phyloP scores from a whole-genome alignment of 1,284 basidiomycete species.

The Phellopilus nigrolimitatus region DNA sequence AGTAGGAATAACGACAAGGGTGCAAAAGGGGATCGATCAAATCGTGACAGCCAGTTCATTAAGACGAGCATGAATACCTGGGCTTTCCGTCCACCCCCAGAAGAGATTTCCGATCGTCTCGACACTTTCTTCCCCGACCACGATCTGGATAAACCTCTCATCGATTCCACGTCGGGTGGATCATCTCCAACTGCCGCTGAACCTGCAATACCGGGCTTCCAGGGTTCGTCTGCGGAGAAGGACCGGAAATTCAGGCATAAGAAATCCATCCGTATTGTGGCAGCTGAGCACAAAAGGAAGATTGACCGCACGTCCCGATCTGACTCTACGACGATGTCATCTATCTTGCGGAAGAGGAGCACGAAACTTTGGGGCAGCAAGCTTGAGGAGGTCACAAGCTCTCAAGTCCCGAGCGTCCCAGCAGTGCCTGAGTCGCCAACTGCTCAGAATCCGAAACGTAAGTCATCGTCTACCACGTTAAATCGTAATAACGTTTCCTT shows the following conservation, averaged over 20 bases:
- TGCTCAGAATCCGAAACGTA: constrained; percentile 51
- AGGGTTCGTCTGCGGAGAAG: constrained; percentile 29
- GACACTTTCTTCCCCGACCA: constrained; percentile 96
- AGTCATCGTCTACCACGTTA: constrained; percentile 28
- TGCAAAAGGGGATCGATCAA: constrained; percentile 36
- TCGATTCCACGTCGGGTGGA: constrained; percentile 76
- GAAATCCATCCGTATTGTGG: constrained; percentile 92
- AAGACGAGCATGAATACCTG: constrained; percentile 59
- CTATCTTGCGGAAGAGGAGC: constrained; percentile 71
- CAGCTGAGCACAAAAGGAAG: constrained; percentile 72
- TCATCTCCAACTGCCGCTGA: constrained; percentile 63
- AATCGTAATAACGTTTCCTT: constrained; percentile 4
- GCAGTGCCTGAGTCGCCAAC: constrained; percentile 52
- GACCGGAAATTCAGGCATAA: constrained; percentile 52
- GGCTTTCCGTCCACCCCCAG: constrained; percentile 88
- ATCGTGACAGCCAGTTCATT: constrained; percentile 49
- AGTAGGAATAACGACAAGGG: constrained; percentile 25
- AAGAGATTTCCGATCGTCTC: constrained; percentile 90
- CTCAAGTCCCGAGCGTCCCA: constrained; percentile 44
- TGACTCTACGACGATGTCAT: constrained; percentile 41
- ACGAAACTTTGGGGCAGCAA: constrained; percentile 96
- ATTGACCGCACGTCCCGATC: constrained; percentile 56
- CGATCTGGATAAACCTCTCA: constrained; percentile 93
- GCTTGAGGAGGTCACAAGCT: constrained; percentile 88
- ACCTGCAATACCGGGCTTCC: constrained; percentile 32